Conservation (phyloP, 73 alveolate genomes). For the Tetrahymena borealis region DNA sequence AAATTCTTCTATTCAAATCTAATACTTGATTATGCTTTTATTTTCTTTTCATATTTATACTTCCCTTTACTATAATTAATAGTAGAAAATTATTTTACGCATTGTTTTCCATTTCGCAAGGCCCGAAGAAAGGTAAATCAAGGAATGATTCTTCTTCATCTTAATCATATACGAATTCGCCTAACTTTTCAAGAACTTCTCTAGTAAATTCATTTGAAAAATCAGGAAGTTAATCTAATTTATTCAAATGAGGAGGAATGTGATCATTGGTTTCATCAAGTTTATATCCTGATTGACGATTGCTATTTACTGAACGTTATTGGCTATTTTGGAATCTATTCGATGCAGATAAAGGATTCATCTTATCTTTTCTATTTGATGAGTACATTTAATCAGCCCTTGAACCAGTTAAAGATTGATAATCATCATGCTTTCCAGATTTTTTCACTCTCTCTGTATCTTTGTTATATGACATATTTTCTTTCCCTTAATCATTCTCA, state of each 20-base stretch:
- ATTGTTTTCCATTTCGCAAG: slow-evolving; percentile 35
- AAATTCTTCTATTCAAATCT: too few species aligned
- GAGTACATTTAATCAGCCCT: background rate
- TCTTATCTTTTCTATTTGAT: background rate
- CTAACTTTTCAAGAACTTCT: slow-evolving; percentile 11
- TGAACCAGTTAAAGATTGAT: slow-evolving; percentile 9
- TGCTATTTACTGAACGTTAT: background rate
- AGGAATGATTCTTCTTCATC: background rate
- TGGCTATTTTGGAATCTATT: background rate
- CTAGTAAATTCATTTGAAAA: slow-evolving; percentile 20
- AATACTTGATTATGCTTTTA: too few species aligned
- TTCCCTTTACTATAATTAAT: too few species aligned
- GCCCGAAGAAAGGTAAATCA: slow-evolving; percentile 39
- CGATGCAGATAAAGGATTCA: background rate
- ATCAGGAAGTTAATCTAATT: slow-evolving; percentile 36
- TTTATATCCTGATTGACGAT: slow-evolving; percentile 3
- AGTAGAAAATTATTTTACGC: background rate
- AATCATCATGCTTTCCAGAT: slow-evolving; percentile 13
- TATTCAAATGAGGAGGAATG: slow-evolving; percentile 17
- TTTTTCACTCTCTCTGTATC: slow-evolving; percentile 3
- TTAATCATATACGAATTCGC: slow-evolving; percentile 20
- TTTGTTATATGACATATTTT: background rate
- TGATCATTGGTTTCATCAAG: background rate
- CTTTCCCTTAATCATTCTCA: slow-evolving; percentile 14
- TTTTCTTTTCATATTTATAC: too few species aligned